Evolutionary conservation across 192 early-diverging fungal species (phyloP).

Genomic region (Coemansia erecta): DNA sequence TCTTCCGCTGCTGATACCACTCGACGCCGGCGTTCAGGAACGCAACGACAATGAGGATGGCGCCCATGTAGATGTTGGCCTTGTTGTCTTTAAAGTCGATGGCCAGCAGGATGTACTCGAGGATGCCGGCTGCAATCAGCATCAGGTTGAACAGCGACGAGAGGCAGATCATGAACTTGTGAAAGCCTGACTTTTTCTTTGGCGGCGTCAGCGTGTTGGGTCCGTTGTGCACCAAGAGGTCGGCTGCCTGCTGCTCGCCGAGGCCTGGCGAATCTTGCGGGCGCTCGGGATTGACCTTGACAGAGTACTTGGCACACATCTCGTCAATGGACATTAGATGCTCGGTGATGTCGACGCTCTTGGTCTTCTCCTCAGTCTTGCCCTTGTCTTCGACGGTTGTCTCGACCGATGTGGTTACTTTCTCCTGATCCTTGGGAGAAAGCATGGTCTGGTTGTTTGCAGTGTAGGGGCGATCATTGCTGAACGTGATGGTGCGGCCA

Average conservation of each 20-base stretch:
- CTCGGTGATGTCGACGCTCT: slow-evolving; percentile 55
- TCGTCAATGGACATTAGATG: slow-evolving; percentile 62
- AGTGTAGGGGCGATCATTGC: too few relatives aligned
- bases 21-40: slow-evolving; percentile 91
- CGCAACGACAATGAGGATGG: slow-evolving; percentile 83
- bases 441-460: neutral
- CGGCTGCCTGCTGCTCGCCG: slow-evolving; percentile 57
- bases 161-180: slow-evolving; percentile 76
- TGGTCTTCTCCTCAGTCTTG: slow-evolving; percentile 12
- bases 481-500: too few relatives aligned
- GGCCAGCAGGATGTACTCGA: slow-evolving; percentile 74
- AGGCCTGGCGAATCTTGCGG: slow-evolving; percentile 73
- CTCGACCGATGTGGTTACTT: neutral
- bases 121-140: slow-evolving; percentile 78
- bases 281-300: slow-evolving; percentile 57
- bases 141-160: slow-evolving; percentile 85
- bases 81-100: slow-evolving; percentile 78
- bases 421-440: neutral
- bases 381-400: neutral
- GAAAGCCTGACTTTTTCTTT: slow-evolving; percentile 70
- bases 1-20: slow-evolving; percentile 90
- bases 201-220: slow-evolving; percentile 88
- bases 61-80: slow-evolving; percentile 84
- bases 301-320: slow-evolving; percentile 51
- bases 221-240: slow-evolving; percentile 68